These are phyloP conservation scores for Ganoderma resinaceum DNA, from an alignment of 1,284 basidiomycete genomes.

Conservation along the genomic window DNA sequence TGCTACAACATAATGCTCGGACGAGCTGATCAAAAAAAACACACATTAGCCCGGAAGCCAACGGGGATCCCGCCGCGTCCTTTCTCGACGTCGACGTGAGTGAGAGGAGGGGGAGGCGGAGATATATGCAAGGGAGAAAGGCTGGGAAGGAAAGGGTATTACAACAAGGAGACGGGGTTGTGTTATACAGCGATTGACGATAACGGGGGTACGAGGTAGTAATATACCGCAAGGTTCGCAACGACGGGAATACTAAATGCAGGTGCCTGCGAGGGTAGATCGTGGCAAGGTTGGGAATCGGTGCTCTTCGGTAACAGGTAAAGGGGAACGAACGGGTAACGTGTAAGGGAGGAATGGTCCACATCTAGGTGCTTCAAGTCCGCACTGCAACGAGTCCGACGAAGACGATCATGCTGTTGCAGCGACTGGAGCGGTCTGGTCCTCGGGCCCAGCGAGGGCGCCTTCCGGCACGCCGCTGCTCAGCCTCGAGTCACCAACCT, in stretches of 20 bases:
- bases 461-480: conserved; percentile 61
- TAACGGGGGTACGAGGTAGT: not conserved
- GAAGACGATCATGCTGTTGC: conserved; percentile 21
- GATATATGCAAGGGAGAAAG: not conserved
- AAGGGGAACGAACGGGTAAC: not conserved
- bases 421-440: conserved; percentile 30
- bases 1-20: not conserved
- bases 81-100: not conserved
- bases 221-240: conserved; percentile 2
- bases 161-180: conserved; percentile 1
- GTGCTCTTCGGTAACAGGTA: not conserved
- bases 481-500: conserved; percentile 62
- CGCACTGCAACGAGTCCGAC: not conserved
- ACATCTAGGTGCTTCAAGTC: conserved; percentile 12
- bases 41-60: not conserved
- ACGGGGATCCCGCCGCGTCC: not conserved
- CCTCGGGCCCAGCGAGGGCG: conserved; percentile 68
- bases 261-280: not conserved
- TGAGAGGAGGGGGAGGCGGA: not conserved
- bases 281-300: too few relatives aligned
- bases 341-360: not conserved
- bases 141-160: not conserved
- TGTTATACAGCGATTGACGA: conserved; percentile 4
- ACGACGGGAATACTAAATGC: not conserved
- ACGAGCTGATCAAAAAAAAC: not conserved